Percentiles rank a stretch among this genome's conserved stretches.
Evolutionary conservation across 164 flowering plant species (phyloP).

Genomic region (Echeveria elegans): DNA sequence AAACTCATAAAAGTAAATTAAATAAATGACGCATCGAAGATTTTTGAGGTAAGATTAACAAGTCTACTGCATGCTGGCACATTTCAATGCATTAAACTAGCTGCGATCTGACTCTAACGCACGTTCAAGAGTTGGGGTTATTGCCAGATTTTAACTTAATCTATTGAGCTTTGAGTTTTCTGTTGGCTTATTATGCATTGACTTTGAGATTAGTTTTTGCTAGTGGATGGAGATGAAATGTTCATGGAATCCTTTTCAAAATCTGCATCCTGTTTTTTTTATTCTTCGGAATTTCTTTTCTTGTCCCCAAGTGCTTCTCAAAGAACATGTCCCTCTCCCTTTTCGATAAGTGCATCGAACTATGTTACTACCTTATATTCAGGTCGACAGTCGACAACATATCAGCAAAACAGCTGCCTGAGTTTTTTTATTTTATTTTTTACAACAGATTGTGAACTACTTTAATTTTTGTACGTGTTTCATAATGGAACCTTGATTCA

Average conservation of each 20-base stretch:
- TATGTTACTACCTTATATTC: background rate
- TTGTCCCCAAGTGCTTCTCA: conserved; percentile 6
- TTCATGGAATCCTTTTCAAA: conserved; percentile 8
- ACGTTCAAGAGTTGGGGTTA: conserved; percentile 8
- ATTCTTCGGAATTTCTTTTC: background rate
- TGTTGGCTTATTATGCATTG: background rate
- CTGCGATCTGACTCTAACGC: background rate
- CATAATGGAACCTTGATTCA: background rate
- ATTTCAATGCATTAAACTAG: background rate
- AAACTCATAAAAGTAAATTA: background rate
- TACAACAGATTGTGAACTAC: no score
- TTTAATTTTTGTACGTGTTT: no score
- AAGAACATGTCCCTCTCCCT: background rate
- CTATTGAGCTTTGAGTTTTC: background rate
- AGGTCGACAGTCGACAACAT: no score
- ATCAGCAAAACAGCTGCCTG: background rate
- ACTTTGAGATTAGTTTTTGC: background rate
- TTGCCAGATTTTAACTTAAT: background rate
- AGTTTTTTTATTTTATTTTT: background rate
- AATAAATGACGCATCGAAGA: background rate
- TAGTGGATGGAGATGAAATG: background rate
- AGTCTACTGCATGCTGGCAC: conserved; percentile 5
- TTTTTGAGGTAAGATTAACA: background rate
- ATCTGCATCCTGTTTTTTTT: background rate
- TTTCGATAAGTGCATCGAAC: background rate